These are phyloP conservation scores for Rhynchospora pubera DNA, from an alignment of 176 grass and related monocot species.

Conservation along the genomic window DNA sequence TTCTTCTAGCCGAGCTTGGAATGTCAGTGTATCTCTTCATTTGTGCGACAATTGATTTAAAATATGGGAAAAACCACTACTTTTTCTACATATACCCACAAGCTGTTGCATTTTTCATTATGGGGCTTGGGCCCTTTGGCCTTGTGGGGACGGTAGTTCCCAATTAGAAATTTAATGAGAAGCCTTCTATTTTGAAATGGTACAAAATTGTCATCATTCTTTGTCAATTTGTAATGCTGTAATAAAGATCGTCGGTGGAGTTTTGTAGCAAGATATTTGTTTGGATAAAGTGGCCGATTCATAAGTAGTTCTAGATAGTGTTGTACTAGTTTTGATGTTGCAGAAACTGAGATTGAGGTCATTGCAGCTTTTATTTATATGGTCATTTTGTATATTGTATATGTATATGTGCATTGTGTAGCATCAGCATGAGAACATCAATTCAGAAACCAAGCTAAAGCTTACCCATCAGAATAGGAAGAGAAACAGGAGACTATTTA, in stretches of 20 bases:
- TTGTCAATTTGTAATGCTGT: not conserved
- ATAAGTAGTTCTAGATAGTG: not conserved
- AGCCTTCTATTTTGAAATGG: not conserved
- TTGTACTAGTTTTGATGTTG: not conserved
- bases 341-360: not conserved
- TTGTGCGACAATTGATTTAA: constrained; percentile 56
- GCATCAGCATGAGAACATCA: not conserved
- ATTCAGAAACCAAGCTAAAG: not conserved
- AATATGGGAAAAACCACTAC: constrained; percentile 47
- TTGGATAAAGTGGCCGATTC: not conserved
- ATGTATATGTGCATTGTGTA: not conserved
- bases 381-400: not conserved
- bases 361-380: not conserved
- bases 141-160: constrained; percentile 71
- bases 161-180: constrained; percentile 17
- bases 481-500: not conserved
- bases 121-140: constrained; percentile 62
- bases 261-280: not conserved
- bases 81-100: constrained; percentile 81
- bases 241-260: too few species aligned
- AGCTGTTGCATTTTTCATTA: constrained; percentile 51
- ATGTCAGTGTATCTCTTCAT: constrained; percentile 50
- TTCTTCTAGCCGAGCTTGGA: constrained; percentile 53
- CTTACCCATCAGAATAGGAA: not conserved
- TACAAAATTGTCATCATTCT: not conserved